Percentiles rank a stretch among this genome's conserved stretches.
phyloP scores from a whole-genome alignment of 257 asterid species.

The Sherardia arvensis region DNA sequence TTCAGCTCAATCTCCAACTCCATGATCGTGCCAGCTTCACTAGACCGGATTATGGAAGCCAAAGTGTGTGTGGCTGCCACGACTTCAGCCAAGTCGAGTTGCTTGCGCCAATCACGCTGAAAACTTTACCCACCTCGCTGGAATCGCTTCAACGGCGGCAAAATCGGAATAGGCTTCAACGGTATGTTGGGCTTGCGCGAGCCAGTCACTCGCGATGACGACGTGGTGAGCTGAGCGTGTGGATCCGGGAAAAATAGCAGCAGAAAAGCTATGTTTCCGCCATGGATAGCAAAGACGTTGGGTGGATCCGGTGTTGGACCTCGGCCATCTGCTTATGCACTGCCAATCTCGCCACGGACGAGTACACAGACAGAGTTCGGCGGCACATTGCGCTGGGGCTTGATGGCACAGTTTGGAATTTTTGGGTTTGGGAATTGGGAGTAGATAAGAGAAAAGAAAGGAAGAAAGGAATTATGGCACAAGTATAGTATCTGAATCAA shows the following conservation, averaged over 20 bases:
- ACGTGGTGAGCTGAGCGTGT: conserved; percentile 94
- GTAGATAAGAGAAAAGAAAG: too few relatives aligned
- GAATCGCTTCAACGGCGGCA: conserved; percentile 20
- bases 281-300: conserved; percentile 19
- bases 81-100: conserved; percentile 95
- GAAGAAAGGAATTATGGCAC: too few relatives aligned
- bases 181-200: conserved; percentile 82
- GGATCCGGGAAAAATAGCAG: conserved; percentile 70
- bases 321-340: too few relatives aligned
- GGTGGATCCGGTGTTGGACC: conserved; percentile 29
- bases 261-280: conserved; percentile 49
- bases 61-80: conserved; percentile 95
- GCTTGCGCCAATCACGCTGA: conserved; percentile 82
- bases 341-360: too few relatives aligned
- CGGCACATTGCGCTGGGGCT: too few relatives aligned
- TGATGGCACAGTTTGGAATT: too few relatives aligned
- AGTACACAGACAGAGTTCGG: too few relatives aligned
- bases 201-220: conserved; percentile 87
- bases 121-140: conserved; percentile 24
- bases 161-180: conserved; percentile 19
- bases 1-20: conserved; percentile 89
- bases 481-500: too few relatives aligned
- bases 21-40: conserved; percentile 88
- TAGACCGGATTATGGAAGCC: conserved; percentile 80
- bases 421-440: too few relatives aligned